Base-by-base conservation (phyloP, 2,329 filamentous ascomycete genomes). In the Calycina herbarum region DNA sequence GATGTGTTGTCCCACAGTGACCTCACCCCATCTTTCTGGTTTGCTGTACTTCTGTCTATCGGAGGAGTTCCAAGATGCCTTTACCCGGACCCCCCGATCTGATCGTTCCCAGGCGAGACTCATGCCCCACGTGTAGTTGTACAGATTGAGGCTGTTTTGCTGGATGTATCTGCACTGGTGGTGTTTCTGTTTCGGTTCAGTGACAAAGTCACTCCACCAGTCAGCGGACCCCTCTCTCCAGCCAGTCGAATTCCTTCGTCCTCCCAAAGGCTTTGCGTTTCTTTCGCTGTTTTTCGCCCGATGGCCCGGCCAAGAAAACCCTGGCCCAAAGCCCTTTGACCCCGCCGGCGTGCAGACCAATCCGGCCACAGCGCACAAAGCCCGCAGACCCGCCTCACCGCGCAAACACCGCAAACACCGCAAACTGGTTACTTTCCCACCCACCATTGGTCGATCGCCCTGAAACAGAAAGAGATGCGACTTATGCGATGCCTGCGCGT, bases 361-460 rank as follows among this genome's bases (percentile, higher is more conserved):
- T 57, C 33, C 51, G 51, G n/a, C 7, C 15, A 38, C n/a, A 59
- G 42, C 62, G 62, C 62, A 60, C 62, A 64, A 64, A 64, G 61
- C 57, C 59, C 60, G 62, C 59, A 64, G 58, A n/a, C 51, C 45
- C n/a, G 45, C 45, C 61, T 15, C 15, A 35, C n/a, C 59, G 65
- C 62, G 64, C 65, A 67, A 67, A 62, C 35, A 59, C 8, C 65
- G 48, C 65, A 67, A 67, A 62, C 35, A 59, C 8, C 62, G 48
- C 65, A 66, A 42, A 54, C 57, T 31, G 33, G 20, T 5, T 38
- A 5, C 5, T 27, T 54, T 54, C 48, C 17, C 17, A 54, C 31
- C 33, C n/a, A 17, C 59, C 11, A 63, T 63, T 63, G 62, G 62
- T 6, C 58, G 45, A 51, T 31, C 17, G 40, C n/a, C 13, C 24